Conservation (phyloP, 2,329 filamentous ascomycete genomes). For the Curvularia hawaiiensis region DNA sequence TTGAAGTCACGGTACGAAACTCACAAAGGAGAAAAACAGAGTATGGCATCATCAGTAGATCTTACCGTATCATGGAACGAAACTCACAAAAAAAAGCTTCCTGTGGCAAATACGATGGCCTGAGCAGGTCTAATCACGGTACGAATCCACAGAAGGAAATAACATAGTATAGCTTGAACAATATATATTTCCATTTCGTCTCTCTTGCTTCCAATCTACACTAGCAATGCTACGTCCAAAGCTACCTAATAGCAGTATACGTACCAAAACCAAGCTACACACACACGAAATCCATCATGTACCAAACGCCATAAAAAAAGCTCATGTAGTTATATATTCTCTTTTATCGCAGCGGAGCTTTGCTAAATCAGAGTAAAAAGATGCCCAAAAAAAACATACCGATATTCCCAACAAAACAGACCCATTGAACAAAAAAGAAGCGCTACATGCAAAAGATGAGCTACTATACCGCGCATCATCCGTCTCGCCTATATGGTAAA, state of each 20-base stretch:
- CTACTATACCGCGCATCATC: not conserved
- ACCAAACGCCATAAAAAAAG: not conserved
- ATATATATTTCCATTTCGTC: not conserved
- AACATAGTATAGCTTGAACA: not conserved
- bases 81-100: no score
- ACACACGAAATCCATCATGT: not conserved
- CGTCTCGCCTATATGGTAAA: not conserved
- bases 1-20: no score
- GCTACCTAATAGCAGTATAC: not conserved
- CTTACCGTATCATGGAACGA: no score
- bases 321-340: not conserved
- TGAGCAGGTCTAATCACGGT: no score
- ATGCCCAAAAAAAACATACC: not conserved
- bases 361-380: not conserved
- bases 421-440: not conserved
- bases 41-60: no score
- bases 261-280: not conserved
- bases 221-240: not conserved
- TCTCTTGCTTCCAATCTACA: not conserved
- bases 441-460: not conserved
- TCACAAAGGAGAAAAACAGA: no score
- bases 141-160: not conserved
- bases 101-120: no score
- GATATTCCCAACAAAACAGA: not conserved
- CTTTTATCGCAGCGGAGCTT: conserved; percentile 2